phyloP scores from a whole-genome alignment of 1,284 basidiomycete species.

The Blastosporella zonata region DNA sequence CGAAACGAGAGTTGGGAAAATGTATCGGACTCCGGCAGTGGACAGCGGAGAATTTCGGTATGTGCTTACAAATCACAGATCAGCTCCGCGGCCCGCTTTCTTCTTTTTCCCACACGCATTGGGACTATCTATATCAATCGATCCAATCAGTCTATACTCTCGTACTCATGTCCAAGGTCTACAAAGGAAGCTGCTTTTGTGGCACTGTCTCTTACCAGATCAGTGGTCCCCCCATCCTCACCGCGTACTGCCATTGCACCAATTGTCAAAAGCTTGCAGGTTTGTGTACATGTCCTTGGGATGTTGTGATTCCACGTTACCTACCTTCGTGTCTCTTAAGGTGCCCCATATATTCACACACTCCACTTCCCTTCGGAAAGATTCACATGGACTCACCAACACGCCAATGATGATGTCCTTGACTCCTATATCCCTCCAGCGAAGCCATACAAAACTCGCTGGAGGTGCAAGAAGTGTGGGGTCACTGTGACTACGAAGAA shows the following conservation, averaged over 20 bases:
- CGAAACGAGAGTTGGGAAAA: conserved; percentile 18
- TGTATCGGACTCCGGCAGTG: conserved; percentile 15
- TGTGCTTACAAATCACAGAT: conserved; percentile 30
- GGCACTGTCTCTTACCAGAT: conserved; percentile 44
- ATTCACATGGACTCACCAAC: conserved; percentile 52
- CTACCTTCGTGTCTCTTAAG: conserved; percentile 30
- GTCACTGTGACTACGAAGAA: conserved; percentile 49
- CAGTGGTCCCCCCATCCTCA: conserved; percentile 44
- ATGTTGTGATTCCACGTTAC: no score
- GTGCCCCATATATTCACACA: conserved; percentile 58
- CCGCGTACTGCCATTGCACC: conserved; percentile 65
- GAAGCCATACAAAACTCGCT: conserved; percentile 57
- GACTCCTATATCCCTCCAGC: conserved; percentile 42
- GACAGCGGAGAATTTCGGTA: conserved; percentile 41
- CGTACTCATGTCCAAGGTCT: conserved; percentile 13
- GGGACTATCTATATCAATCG: neutral
- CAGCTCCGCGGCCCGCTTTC: neutral
- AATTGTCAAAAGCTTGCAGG: conserved; percentile 57
- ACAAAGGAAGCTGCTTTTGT: conserved; percentile 52
- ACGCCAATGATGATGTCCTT: conserved; percentile 32
- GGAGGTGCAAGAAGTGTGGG: conserved; percentile 59
- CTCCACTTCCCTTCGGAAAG: conserved; percentile 47
- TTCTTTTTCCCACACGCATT: conserved; percentile 3
- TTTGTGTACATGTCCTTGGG: conserved; percentile 24
- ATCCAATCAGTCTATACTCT: neutral